Evolutionary conservation across 768 basidiomycete species (phyloP).

Genomic region (Botryobasidium botryosum): DNA sequence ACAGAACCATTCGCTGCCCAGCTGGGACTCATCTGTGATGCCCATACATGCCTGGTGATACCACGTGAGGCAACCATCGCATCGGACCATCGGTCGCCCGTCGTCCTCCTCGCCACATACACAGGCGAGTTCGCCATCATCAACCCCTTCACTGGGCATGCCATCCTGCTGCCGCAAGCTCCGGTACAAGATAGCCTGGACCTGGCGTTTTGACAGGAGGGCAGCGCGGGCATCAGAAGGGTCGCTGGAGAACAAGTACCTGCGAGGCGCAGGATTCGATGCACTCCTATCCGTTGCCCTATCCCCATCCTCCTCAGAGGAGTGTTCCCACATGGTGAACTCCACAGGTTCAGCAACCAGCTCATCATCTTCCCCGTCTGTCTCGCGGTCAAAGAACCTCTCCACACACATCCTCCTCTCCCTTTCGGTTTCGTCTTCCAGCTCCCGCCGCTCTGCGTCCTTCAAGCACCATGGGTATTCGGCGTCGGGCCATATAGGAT

Average conservation of each 20-base stretch:
- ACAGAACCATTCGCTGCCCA: slow-evolving; percentile 70
- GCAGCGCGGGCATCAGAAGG: slow-evolving; percentile 64
- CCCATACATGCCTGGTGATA: slow-evolving; percentile 71
- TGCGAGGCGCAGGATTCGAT: slow-evolving; percentile 4
- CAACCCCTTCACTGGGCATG: slow-evolving; percentile 23
- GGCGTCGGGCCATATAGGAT: slow-evolving; percentile 61
- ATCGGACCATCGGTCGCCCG: slow-evolving; percentile 64
- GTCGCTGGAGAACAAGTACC: slow-evolving; percentile 37
- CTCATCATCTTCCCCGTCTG: slow-evolving; percentile 26
- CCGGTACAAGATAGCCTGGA: slow-evolving; percentile 29
- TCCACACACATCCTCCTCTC: slow-evolving; percentile 51
- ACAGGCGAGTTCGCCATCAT: slow-evolving; percentile 40
- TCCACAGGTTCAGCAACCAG: neutral
- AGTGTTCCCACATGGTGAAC: neutral
- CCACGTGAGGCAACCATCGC: slow-evolving; percentile 66
- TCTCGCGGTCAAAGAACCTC: slow-evolving; percentile 54
- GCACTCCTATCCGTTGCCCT: no score
- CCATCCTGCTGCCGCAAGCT: slow-evolving; percentile 30
- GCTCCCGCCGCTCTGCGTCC: slow-evolving; percentile 35
- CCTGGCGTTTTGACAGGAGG: slow-evolving; percentile 51
- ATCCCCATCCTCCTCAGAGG: no score
- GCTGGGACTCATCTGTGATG: slow-evolving; percentile 40
- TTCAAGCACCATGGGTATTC: slow-evolving; percentile 65
- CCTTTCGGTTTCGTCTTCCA: slow-evolving; percentile 36
- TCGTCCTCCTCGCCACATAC: slow-evolving; percentile 51